Conservation (phyloP, 352 stramenopile species). For the Blastocystis sp. region DNA sequence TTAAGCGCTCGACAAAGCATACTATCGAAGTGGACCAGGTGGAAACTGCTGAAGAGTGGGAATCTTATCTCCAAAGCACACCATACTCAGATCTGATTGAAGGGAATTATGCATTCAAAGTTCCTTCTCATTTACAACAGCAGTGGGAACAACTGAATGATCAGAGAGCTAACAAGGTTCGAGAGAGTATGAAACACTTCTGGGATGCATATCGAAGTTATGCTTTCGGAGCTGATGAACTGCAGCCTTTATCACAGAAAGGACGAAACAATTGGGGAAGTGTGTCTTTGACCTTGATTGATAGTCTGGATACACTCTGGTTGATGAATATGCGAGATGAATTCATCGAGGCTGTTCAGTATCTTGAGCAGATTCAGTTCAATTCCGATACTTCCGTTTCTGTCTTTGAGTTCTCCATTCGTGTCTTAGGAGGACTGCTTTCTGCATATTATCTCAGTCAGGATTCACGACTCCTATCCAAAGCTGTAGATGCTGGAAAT, state of each 20-base stretch:
- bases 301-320: slow-evolving; percentile 92
- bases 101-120: not conserved
- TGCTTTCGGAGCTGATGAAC: slow-evolving; percentile 91
- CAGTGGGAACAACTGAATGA: not conserved
- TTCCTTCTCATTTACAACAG: not conserved
- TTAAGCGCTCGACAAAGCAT: not conserved
- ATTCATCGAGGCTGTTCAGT: slow-evolving; percentile 83
- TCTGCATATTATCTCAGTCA: slow-evolving; percentile 84
- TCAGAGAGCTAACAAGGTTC: slow-evolving; percentile 72
- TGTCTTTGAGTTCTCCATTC: slow-evolving; percentile 98
- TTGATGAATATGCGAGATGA: slow-evolving; percentile 89
- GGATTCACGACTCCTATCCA: slow-evolving; percentile 78
- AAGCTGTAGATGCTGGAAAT: slow-evolving; percentile 86
- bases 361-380: slow-evolving; percentile 79
- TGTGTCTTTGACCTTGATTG: slow-evolving; percentile 86
- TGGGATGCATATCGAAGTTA: slow-evolving; percentile 86
- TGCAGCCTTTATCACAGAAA: slow-evolving; percentile 78
- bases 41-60: not conserved
- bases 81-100: not conserved
- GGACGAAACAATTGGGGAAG: slow-evolving; percentile 82
- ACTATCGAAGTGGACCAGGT: not conserved
- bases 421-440: slow-evolving; percentile 90
- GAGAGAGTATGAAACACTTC: slow-evolving; percentile 76
- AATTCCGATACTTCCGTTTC: slow-evolving; percentile 76
- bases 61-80: slow-evolving; percentile 2